Conservation (phyloP, 495 filamentous ascomycete species). For the Hyaloscypha bicolor region DNA sequence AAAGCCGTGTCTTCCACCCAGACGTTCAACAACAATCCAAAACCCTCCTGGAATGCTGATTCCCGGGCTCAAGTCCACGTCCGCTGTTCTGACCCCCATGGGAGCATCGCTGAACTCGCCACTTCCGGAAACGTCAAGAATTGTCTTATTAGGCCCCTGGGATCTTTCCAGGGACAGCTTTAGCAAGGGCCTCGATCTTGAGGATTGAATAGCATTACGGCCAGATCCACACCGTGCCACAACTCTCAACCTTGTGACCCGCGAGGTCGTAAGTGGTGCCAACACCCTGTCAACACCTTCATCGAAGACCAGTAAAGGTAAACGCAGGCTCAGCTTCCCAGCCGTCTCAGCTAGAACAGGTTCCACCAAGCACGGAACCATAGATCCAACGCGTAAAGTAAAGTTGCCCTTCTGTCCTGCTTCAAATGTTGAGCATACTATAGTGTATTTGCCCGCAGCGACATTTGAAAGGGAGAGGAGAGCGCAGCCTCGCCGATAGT, state of each 20-base stretch:
- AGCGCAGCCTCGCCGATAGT: conserved; percentile 80
- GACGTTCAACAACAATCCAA: conserved; percentile 79
- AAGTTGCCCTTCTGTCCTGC: conserved; percentile 74
- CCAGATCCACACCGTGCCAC: conserved; percentile 37
- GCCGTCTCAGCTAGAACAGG: conserved; percentile 67
- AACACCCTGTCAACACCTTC: conserved; percentile 55
- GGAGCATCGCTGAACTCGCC: conserved; percentile 71
- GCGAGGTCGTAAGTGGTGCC: conserved; percentile 48
- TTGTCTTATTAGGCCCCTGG: conserved; percentile 63
- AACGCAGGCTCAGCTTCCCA: conserved; percentile 60
- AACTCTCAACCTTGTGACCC: conserved; percentile 61
- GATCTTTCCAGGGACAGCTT: conserved; percentile 68
- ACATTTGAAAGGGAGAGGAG: conserved; percentile 60
- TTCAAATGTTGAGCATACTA: conserved; percentile 88
- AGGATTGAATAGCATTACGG: neutral
- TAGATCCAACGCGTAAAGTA: conserved; percentile 69
- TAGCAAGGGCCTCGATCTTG: conserved; percentile 47
- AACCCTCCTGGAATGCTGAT: conserved; percentile 52
- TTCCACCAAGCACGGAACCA: conserved; percentile 49
- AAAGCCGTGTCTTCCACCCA: conserved; percentile 50
- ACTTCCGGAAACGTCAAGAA: conserved; percentile 55
- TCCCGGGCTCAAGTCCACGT: conserved; percentile 69
- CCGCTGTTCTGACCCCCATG: conserved; percentile 67
- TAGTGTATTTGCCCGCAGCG: conserved; percentile 74
- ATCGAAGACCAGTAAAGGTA: conserved; percentile 51